phyloP scores from a whole-genome alignment of 805 yeast species.

The Kluyveromyces starmeri region DNA sequence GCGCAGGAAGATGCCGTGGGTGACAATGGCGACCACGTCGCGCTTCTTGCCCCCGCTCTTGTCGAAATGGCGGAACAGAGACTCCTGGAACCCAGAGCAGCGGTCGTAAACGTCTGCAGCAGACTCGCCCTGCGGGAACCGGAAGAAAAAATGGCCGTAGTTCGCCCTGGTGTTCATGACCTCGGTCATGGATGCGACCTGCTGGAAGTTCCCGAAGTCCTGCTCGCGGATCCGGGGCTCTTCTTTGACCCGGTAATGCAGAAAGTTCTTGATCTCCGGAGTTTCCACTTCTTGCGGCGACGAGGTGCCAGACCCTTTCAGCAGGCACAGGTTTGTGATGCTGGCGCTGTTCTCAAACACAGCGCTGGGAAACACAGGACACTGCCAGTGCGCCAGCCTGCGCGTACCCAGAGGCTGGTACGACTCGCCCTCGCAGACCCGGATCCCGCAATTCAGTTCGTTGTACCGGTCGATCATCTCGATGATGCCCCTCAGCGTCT shows the following conservation, averaged over 20 bases:
- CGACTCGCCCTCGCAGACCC: constrained; percentile 12
- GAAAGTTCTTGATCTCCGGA: constrained; percentile 18
- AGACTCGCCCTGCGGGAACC: constrained; percentile 90
- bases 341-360: constrained; percentile 18
- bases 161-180: constrained; percentile 80
- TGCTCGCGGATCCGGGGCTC: constrained; percentile 92
- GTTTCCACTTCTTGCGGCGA: neutral
- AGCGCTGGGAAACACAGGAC: constrained; percentile 22
- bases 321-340: neutral
- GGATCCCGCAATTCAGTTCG: constrained; percentile 18
- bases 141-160: constrained; percentile 81
- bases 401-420: constrained; percentile 23
- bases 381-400: constrained; percentile 24
- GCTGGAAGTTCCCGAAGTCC: constrained; percentile 91
- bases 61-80: constrained; percentile 72
- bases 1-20: constrained; percentile 92
- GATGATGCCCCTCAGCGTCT: constrained; percentile 67
- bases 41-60: constrained; percentile 52
- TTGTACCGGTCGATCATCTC: constrained; percentile 40
- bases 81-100: constrained; percentile 82
- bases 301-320: constrained; percentile 14
- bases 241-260: constrained; percentile 56
- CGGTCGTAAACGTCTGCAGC: constrained; percentile 95
- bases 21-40: constrained; percentile 72
- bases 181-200: constrained; percentile 63